Base-by-base conservation (phyloP, 805 yeast species). In the Saturnispora hagleri region DNA sequence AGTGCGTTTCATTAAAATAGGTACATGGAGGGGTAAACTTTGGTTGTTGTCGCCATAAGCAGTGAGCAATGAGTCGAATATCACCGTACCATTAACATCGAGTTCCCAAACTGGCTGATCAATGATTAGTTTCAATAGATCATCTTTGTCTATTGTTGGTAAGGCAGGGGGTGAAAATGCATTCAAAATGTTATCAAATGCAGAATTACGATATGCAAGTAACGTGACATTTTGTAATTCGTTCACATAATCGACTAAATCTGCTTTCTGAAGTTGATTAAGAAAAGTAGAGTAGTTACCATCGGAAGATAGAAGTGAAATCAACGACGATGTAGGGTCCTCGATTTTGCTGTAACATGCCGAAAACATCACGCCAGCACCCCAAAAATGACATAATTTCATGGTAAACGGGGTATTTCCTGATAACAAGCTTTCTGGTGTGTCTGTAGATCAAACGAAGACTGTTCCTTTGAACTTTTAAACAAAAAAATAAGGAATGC, bases 161-260 rank as follows among this genome's bases (percentile, higher is more conserved):
- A 18, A 18, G 20, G 42, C 15, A 38, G 42, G 42, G 6, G 13
- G 24, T 18, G 3, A 13, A 18, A 7, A 5, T 38, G 3, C 15
- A 5, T 17, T 33, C 22, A 61, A 36, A n/a, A 49, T 40, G 2
- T 47, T 43, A 13, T 49, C 58, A 64, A 85, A 86, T 1, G 96
- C 96, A 57, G 83, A 81, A 62, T 88, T 88, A 12, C 84, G 75
- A 0, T 96, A 95, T 1, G 95, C 95, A 41, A 85, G 62, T n/a
- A 88, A 66, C 0, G 96, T 86, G 52, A 83, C 77, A 62, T 86
- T 83, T 24, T 69, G 68, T 54, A 84, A 63, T 20, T 68, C 68
- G 60, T 86, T 87, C 33, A 88, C 63, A 41, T 67, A 64, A 2
- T 89, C 89, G 1, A 88, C 71, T 48, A 82, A 65, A 13, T 82